Evolutionary conservation across 768 basidiomycete species (phyloP).

Genomic region (Dentipellis sp.): DNA sequence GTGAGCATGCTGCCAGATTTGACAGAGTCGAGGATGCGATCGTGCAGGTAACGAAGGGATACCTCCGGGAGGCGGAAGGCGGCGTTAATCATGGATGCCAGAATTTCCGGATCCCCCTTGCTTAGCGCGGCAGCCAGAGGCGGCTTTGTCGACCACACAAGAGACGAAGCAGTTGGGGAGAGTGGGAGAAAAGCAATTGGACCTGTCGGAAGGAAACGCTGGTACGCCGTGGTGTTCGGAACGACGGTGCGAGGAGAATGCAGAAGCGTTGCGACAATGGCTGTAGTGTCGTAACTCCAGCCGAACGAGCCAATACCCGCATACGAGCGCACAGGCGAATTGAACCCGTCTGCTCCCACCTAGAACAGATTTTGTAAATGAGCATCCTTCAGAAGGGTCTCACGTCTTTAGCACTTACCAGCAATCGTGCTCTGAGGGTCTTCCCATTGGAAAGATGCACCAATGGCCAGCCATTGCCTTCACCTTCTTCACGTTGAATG

Average conservation of each 20-base stretch:
- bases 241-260: constrained; percentile 56
- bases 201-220: constrained; percentile 90
- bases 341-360: constrained; percentile 94
- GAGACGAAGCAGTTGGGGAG: constrained; percentile 64
- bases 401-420: constrained; percentile 36
- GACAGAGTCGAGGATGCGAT: constrained; percentile 48
- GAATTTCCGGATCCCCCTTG: constrained; percentile 48
- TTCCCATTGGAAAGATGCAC: constrained; percentile 64
- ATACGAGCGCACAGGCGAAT: constrained; percentile 86
- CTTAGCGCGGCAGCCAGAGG: constrained; percentile 64
- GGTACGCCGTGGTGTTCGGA: constrained; percentile 78
- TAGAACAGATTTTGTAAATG: constrained; percentile 20
- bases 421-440: constrained; percentile 58
- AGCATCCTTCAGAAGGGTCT: not conserved
- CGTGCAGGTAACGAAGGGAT: constrained; percentile 60
- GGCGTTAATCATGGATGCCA: constrained; percentile 77
- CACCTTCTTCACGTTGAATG: constrained; percentile 43
- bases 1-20: constrained; percentile 36
- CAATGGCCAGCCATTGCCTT: constrained; percentile 67
- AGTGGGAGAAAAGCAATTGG: constrained; percentile 94
- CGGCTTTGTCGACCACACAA: constrained; percentile 92
- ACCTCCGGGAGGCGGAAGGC: constrained; percentile 79
- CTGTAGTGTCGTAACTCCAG: constrained; percentile 86
- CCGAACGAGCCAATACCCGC: constrained; percentile 83
- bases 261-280: constrained; percentile 80